A percentile compares a stretch with the other conserved stretches of the same genome.
Evolutionary conservation across 2,329 filamentous ascomycete genomes (phyloP).

Genomic region (Hymenoscyphus infarciens): DNA sequence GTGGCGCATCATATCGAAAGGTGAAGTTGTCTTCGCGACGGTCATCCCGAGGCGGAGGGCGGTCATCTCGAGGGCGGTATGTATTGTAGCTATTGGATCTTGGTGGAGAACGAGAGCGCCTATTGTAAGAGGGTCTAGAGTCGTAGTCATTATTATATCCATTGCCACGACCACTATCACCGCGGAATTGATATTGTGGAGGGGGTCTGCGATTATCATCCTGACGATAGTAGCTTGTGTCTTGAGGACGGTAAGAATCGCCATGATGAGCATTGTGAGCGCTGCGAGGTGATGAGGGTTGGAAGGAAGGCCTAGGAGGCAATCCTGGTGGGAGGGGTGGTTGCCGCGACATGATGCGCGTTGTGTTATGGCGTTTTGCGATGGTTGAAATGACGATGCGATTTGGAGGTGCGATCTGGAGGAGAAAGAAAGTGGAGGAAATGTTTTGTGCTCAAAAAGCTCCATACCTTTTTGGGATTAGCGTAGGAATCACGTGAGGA

Average conservation of each 20-base stretch:
- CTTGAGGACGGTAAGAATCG: conserved; percentile 25
- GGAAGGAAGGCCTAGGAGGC: conserved; percentile 10
- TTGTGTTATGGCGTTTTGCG: not conserved
- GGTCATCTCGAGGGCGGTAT: conserved; percentile 23
- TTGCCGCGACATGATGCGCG: conserved; percentile 29
- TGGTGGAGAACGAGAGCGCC: conserved; percentile 19
- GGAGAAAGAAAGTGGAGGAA: not conserved
- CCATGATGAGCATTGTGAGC: conserved; percentile 6
- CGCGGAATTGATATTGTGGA: conserved; percentile 29
- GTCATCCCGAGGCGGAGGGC: conserved; percentile 34
- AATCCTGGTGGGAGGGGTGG: conserved; percentile 24
- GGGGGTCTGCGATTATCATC: conserved; percentile 16
- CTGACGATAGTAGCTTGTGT: conserved; percentile 7
- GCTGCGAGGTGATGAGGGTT: conserved; percentile 6
- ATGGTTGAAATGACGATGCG: not conserved
- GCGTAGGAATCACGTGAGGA: not conserved
- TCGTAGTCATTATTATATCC: conserved; percentile 8
- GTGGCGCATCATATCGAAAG: conserved; percentile 34
- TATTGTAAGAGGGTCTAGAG: conserved; percentile 13
- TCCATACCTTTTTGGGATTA: not conserved
- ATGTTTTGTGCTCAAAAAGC: not conserved
- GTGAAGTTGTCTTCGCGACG: conserved; percentile 24
- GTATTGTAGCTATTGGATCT: conserved; percentile 18
- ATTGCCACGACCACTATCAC: conserved; percentile 9
- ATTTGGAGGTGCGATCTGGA: not conserved